phyloP scores from a whole-genome alignment of 2,329 filamentous ascomycete species.

The Rhexocercosporidium sp. region DNA sequence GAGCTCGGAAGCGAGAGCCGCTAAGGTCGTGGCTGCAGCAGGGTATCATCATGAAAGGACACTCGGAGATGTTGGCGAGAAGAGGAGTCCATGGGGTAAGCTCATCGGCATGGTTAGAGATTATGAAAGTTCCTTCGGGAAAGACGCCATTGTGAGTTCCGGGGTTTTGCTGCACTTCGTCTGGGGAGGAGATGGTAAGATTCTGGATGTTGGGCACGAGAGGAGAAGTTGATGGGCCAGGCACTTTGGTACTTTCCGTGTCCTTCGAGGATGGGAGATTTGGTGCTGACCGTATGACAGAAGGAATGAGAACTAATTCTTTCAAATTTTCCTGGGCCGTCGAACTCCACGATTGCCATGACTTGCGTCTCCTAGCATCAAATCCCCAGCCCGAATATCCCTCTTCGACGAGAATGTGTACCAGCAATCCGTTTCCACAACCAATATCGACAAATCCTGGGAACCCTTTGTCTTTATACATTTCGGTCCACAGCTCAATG shows the following conservation, averaged over 20 bases:
- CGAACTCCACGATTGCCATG: conserved; percentile 75
- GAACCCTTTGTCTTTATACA: conserved; percentile 70
- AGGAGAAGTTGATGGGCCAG: background rate
- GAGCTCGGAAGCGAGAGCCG: conserved; percentile 75
- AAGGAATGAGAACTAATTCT: conserved; percentile 66
- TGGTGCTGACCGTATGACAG: conserved; percentile 31
- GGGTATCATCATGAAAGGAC: conserved; percentile 90
- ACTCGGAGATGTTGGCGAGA: conserved; percentile 74
- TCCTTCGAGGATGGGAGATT: background rate
- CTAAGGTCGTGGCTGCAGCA: conserved; percentile 91
- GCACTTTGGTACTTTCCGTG: background rate
- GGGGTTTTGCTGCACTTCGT: conserved; percentile 45
- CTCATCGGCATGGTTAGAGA: conserved; percentile 97
- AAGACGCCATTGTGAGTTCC: conserved; percentile 69
- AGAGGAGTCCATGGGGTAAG: conserved; percentile 95
- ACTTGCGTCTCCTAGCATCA: conserved; percentile 84
- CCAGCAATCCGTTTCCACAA: conserved; percentile 91
- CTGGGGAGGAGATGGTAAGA: background rate
- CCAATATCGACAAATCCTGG: conserved; percentile 96
- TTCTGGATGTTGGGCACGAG: conserved; percentile 9
- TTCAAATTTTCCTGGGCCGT: conserved; percentile 55
- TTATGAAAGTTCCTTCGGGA: conserved; percentile 79
- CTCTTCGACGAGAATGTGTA: conserved; percentile 80
- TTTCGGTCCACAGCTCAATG: conserved; percentile 86
- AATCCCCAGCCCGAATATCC: conserved; percentile 90